Evolutionary conservation across 768 basidiomycete genomes (phyloP).

Genomic region (Hebeloma cylindrosporum): DNA sequence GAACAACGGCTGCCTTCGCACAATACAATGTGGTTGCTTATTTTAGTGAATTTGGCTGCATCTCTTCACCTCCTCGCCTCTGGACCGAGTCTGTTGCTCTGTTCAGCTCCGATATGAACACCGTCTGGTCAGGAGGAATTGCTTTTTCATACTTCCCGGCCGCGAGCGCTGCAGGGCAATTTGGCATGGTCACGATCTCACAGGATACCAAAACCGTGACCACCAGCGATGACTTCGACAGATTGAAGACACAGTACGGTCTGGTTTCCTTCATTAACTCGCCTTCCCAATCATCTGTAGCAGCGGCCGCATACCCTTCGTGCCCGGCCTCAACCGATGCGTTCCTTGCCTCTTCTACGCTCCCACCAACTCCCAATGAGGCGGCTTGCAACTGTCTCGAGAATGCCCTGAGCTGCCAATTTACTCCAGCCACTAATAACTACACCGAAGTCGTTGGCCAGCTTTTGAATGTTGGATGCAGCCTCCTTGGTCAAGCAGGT

Average conservation of each 20-base stretch:
- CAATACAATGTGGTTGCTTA: slow-evolving; percentile 80
- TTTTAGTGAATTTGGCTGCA: slow-evolving; percentile 88
- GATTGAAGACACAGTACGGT: slow-evolving; percentile 62
- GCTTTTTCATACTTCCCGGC: slow-evolving; percentile 93
- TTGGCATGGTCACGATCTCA: slow-evolving; percentile 83
- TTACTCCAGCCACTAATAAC: slow-evolving; percentile 63
- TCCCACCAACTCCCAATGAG: slow-evolving; percentile 85
- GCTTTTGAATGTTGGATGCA: slow-evolving; percentile 71
- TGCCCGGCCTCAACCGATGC: slow-evolving; percentile 66
- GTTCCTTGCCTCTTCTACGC: slow-evolving; percentile 61
- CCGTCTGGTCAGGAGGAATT: slow-evolving; percentile 85
- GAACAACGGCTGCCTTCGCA: slow-evolving; percentile 52
- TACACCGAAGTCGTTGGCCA: slow-evolving; percentile 58
- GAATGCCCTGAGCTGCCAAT: slow-evolving; percentile 67
- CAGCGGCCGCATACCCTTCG: slow-evolving; percentile 52
- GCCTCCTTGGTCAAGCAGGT: slow-evolving; percentile 62
- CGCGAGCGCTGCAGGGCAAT: slow-evolving; percentile 65
- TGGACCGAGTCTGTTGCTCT: slow-evolving; percentile 82
- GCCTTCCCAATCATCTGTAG: slow-evolving; percentile 44
- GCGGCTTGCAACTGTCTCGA: slow-evolving; percentile 78
- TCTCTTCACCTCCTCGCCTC: slow-evolving; percentile 55
- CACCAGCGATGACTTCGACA: slow-evolving; percentile 64
- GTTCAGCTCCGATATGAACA: slow-evolving; percentile 69
- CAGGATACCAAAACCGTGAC: slow-evolving; percentile 65
- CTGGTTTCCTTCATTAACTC: slow-evolving; percentile 58